These are phyloP conservation scores for Melampsora medusae DNA, from an alignment of 1,284 basidiomycete species.

Conservation along the genomic window DNA sequence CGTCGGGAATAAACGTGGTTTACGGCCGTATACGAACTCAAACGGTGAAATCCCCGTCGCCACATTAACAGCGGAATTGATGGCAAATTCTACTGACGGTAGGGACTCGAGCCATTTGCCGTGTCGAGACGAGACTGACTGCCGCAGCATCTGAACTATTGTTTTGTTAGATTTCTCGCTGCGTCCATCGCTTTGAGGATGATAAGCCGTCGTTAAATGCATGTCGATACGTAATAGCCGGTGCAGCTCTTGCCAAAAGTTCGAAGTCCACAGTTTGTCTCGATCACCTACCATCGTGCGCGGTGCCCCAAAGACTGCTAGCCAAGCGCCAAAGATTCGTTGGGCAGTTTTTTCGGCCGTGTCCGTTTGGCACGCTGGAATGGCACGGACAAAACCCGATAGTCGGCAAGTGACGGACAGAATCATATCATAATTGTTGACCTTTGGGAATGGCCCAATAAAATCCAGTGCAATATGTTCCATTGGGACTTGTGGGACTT, in stretches of 20 bases:
- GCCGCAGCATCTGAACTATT: slow-evolving; percentile 48
- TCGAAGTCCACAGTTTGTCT: slow-evolving; percentile 49
- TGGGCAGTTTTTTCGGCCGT: background rate
- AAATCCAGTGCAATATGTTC: slow-evolving; percentile 40
- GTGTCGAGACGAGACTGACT: slow-evolving; percentile 48
- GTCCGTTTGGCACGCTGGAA: background rate
- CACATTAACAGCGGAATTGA: slow-evolving; percentile 45
- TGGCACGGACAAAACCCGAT: background rate
- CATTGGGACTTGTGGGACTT: slow-evolving; percentile 15
- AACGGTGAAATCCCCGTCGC: slow-evolving; percentile 46
- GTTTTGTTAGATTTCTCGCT: slow-evolving; percentile 49
- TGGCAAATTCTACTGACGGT: slow-evolving; percentile 38
- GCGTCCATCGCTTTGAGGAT: slow-evolving; percentile 26
- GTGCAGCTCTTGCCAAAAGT: slow-evolving; percentile 50
- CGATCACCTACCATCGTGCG: slow-evolving; percentile 49
- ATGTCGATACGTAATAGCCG: background rate
- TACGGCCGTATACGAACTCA: slow-evolving; percentile 46
- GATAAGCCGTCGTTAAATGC: background rate
- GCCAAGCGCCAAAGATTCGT: background rate
- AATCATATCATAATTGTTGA: background rate
- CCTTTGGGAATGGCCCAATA: background rate
- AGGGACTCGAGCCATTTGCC: slow-evolving; percentile 46
- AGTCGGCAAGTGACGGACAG: background rate
- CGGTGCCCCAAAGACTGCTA: slow-evolving; percentile 45
- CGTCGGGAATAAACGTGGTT: slow-evolving; percentile 45